These are phyloP conservation scores for Aureobasidium subglaciale DNA, from an alignment of 2,329 filamentous ascomycete genomes.

Conservation along the genomic window DNA sequence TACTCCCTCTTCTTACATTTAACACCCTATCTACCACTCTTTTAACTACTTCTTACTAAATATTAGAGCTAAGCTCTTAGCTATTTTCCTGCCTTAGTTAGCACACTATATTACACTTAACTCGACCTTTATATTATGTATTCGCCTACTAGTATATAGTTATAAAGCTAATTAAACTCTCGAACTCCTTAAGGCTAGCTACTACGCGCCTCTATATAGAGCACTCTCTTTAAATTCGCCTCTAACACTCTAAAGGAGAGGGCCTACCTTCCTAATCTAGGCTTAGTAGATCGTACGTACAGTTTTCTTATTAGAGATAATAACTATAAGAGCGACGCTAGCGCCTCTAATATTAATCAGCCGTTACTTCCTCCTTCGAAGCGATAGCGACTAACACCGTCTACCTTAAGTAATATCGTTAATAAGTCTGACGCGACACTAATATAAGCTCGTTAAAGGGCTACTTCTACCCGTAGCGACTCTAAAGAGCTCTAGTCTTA, in stretches of 20 bases:
- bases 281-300: neutral
- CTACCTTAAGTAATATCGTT: neutral
- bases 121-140: neutral
- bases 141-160: neutral
- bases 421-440: neutral
- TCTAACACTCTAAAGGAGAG: neutral
- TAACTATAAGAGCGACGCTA: no score
- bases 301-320: no score
- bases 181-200: neutral
- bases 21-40: neutral
- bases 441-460: neutral
- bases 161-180: neutral
- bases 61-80: neutral
- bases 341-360: no score
- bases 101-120: neutral
- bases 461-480: neutral
- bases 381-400: neutral
- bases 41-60: neutral
- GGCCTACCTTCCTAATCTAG: neutral
- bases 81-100: neutral
- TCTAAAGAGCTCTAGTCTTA: neutral
- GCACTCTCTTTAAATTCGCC: neutral
- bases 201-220: neutral
- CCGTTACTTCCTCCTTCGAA: neutral
- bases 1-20: neutral